Conservation (phyloP, 164 flowering plant species). For the Macadamia integrifolia region DNA sequence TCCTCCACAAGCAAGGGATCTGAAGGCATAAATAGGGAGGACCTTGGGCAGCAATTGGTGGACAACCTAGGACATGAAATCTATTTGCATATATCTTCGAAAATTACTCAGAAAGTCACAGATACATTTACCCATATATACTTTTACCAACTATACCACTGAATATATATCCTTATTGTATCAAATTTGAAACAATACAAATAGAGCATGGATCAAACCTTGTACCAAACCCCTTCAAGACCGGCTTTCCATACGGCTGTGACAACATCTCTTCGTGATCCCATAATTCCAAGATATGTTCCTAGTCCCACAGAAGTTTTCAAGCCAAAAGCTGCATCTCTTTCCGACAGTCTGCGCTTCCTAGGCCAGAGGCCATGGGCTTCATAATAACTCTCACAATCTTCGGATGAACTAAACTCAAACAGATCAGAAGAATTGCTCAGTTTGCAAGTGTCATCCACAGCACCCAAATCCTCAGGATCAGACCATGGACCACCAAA, state of each 20-base stretch:
- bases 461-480: constrained; percentile 54
- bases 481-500: constrained; percentile 97
- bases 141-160: too few species aligned
- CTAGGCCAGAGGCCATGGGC: constrained; percentile 87
- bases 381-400: constrained; percentile 43
- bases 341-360: constrained; percentile 91
- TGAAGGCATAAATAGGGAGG: too few species aligned
- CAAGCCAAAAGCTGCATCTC: constrained; percentile 98
- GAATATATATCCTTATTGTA: too few species aligned
- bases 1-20: too few species aligned
- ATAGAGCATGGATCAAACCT: constrained; percentile 38
- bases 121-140: too few species aligned
- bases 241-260: constrained; percentile 97
- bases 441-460: constrained; percentile 50
- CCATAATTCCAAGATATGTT: constrained; percentile 97
- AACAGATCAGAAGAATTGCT: constrained; percentile 33
- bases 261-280: constrained; percentile 95
- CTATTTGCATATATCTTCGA: too few species aligned
- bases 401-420: constrained; percentile 39
- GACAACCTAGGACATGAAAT: too few species aligned
- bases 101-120: too few species aligned
- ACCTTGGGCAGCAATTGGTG: too few species aligned
- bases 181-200: background rate
- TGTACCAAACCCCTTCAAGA: constrained; percentile 95
- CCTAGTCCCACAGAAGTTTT: constrained; percentile 93